Conservation (phyloP, 1,139 yeast genomes). For the Taphrina populina region DNA sequence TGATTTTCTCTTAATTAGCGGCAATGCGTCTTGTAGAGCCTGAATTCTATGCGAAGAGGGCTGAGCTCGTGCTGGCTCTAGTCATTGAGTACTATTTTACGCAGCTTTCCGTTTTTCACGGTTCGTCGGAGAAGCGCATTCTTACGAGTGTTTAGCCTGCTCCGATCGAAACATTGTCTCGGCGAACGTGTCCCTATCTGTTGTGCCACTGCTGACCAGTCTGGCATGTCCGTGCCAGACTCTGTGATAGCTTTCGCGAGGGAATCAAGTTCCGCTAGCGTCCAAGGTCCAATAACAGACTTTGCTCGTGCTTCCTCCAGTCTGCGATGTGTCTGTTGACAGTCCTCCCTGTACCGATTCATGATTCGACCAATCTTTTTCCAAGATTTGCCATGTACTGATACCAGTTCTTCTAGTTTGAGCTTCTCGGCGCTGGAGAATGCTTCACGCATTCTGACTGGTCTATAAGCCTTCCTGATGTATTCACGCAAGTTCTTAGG, state of each 20-base stretch:
- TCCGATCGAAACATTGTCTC: constrained; percentile 10
- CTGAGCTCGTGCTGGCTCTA: too few species aligned
- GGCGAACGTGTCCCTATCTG: constrained; percentile 6
- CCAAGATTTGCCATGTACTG: constrained; percentile 8
- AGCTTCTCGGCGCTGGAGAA: neutral
- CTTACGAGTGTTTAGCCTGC: too few species aligned
- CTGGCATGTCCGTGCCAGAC: neutral
- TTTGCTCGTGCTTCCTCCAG: neutral
- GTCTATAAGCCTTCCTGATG: neutral
- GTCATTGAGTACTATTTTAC: too few species aligned
- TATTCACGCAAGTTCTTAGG: constrained; percentile 13
- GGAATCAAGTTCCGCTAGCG: neutral
- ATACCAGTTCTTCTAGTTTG: neutral
- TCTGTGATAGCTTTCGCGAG: neutral
- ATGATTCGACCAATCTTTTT: constrained; percentile 1
- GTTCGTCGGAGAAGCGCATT: too few species aligned
- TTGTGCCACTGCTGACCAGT: constrained; percentile 3
- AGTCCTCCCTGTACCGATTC: constrained; percentile 10
- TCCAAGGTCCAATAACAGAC: constrained; percentile 3
- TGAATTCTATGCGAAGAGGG: too few species aligned
- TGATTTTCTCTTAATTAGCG: too few species aligned
- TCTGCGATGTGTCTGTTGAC: constrained; percentile 6
- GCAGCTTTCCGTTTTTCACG: too few species aligned
- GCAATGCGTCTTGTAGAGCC: too few species aligned
- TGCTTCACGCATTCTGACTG: neutral